Base-by-base conservation (phyloP, 2,329 filamentous ascomycete species). In the Cladosporium colombiae region DNA sequence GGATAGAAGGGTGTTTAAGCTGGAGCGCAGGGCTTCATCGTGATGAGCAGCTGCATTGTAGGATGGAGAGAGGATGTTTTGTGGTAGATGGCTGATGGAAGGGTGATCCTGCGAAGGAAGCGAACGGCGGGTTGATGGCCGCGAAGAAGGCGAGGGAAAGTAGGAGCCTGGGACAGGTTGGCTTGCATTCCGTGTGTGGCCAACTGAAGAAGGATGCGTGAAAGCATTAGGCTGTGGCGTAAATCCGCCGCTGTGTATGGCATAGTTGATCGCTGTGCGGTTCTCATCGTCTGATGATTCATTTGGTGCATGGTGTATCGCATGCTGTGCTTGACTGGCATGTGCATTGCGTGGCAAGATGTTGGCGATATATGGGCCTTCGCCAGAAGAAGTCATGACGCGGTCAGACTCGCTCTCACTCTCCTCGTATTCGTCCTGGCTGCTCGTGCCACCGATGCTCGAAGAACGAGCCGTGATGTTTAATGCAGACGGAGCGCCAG, bases 401-500 rank as follows among this genome's bases (percentile, higher is more conserved):
- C 85, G 86, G 72, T 97, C 93, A 50, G 93, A 92, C 68, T 97
- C 93, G 78, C 86, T 96, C 77, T 96, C 93, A 68, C 91, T 96
- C 81, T 97, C 93, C 37, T 96, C 92, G 73, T 96, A 96, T 80
- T 97, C 93, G 72, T 97, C 93, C 76, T 97, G 92, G 74, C 93
- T 96, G 78, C 92, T 96, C 6, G 71, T 70, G 61, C 80, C 81
- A 14, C 80, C 82, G 50, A 76, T 73, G 67, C 80, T 83, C 31
- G 78, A 75, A 18, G 84, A 79, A 49, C 81, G 79, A 52, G 75
- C 76, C 8, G 77, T 74, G 64, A 80, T 80, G 64, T 77, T 74
- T 62, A 80, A 73, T 66, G 78, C 76, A 33, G 78, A 75, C 55
- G 77, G 78, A 70, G 74, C 79, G 75, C 76, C 78, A 70, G 77